These are phyloP conservation scores for Nepenthes mirabilis DNA, from an alignment of 148 eudicot species.

Conservation along the genomic window DNA sequence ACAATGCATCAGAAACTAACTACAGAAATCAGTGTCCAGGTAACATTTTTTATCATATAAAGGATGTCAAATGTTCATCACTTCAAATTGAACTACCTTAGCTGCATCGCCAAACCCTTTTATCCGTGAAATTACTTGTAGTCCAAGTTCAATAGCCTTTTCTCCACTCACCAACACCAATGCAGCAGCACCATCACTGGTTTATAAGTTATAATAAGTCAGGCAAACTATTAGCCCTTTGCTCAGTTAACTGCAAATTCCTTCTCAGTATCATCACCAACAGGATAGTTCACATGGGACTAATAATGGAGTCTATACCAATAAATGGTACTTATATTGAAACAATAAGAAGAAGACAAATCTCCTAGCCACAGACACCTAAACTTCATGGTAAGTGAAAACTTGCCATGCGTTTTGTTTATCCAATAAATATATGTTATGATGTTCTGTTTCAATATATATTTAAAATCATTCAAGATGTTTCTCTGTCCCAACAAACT, in stretches of 20 bases:
- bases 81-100: constrained; percentile 32
- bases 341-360: too few relatives aligned
- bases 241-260: not conserved
- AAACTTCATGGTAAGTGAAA: too few relatives aligned
- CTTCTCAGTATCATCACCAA: not conserved
- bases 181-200: constrained; percentile 98
- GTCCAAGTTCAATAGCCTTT: constrained; percentile 65
- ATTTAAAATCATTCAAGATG: too few relatives aligned
- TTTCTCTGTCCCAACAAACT: too few relatives aligned
- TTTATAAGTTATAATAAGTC: constrained; percentile 15
- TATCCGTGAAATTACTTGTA: constrained; percentile 70
- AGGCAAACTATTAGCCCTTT: constrained; percentile 5
- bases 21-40: not conserved
- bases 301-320: too few relatives aligned
- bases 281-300: not conserved
- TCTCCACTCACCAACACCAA: constrained; percentile 82
- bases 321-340: too few relatives aligned
- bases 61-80: not conserved
- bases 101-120: constrained; percentile 94
- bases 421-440: too few relatives aligned
- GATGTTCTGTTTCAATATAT: too few relatives aligned
- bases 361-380: too few relatives aligned
- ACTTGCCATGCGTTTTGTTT: too few relatives aligned
- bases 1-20: not conserved
- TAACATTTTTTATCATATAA: not conserved